A percentile compares a stretch with the other conserved stretches of the same genome.
Evolutionary conservation across 139 green algal genomes (phyloP).

Genomic region (Closterium sp.): DNA sequence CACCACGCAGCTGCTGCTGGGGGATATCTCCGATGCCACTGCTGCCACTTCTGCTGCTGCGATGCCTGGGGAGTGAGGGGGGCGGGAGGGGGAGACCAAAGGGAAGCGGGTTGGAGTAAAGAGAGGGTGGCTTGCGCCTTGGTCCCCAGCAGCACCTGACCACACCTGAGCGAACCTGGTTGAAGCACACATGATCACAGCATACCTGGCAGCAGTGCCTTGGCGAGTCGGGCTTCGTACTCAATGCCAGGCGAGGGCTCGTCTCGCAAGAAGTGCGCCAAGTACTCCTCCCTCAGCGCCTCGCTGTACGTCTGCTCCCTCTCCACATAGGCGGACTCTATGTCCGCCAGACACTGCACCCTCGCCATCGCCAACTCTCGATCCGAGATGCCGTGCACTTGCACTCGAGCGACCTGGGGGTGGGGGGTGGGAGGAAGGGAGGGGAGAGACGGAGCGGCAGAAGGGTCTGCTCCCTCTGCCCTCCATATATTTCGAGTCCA

Average conservation of each 20-base stretch:
- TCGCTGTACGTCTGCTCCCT: slow-evolving; percentile 63
- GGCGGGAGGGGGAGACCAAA: background rate
- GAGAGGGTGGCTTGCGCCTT: background rate
- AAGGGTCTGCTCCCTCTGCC: slow-evolving; percentile 61
- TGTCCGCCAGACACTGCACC: slow-evolving; percentile 54
- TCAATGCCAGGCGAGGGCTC: slow-evolving; percentile 69
- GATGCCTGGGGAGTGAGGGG: background rate
- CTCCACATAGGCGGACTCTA: slow-evolving; percentile 74
- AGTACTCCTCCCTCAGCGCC: slow-evolving; percentile 41
- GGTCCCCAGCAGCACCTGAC: background rate
- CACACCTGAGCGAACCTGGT: background rate
- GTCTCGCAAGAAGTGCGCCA: slow-evolving; percentile 65
- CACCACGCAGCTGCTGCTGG: slow-evolving; percentile 62
- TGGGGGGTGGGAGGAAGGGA: slow-evolving; percentile 38
- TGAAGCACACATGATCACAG: too few species aligned
- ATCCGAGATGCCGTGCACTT: slow-evolving; percentile 69
- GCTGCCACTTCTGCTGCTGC: background rate
- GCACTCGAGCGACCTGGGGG: slow-evolving; percentile 69
- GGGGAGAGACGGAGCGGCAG: too few species aligned
- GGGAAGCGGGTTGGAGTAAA: background rate
- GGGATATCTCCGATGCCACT: background rate
- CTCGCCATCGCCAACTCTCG: slow-evolving; percentile 54
- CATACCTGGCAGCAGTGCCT: slow-evolving; percentile 51
- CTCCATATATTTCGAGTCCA: slow-evolving; percentile 74
- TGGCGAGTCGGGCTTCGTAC: slow-evolving; percentile 72